These are phyloP conservation scores for Epichloe uncinata DNA, from an alignment of 2,329 filamentous ascomycete species.

Conservation along the genomic window DNA sequence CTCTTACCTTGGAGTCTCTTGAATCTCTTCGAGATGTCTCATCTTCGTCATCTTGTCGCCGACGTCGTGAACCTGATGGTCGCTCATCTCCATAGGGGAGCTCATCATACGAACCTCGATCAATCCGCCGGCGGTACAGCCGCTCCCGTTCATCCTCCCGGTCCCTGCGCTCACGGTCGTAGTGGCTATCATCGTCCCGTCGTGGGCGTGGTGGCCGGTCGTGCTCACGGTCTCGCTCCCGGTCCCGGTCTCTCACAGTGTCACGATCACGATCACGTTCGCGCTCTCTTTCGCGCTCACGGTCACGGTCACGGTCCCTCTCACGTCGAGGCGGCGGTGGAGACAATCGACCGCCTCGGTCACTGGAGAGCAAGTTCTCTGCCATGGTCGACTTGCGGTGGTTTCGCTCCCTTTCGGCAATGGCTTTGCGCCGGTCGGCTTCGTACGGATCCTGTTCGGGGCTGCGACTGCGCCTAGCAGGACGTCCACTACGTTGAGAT, in stretches of 20 bases:
- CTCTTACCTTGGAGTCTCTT: conserved; percentile 52
- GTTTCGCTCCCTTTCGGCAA: conserved; percentile 85
- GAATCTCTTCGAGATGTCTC: conserved; percentile 51
- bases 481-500: conserved; percentile 45
- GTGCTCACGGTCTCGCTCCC: conserved; percentile 27
- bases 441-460: conserved; percentile 93
- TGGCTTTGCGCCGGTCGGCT: conserved; percentile 84
- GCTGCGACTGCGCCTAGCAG: conserved; percentile 59
- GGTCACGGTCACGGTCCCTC: conserved; percentile 29
- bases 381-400: conserved; percentile 71
- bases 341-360: conserved; percentile 34
- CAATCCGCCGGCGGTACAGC: conserved; percentile 66
- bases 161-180: conserved; percentile 77
- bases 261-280: conserved; percentile 15
- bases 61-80: conserved; percentile 53
- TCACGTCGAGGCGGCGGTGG: conserved; percentile 28
- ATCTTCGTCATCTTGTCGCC: conserved; percentile 66
- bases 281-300: conserved; percentile 27
- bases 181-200: conserved; percentile 53
- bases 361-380: conserved; percentile 42
- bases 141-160: conserved; percentile 85
- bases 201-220: conserved; percentile 40
- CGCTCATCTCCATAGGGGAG: conserved; percentile 72
- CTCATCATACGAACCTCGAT: conserved; percentile 69
- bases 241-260: conserved; percentile 22